Evolutionary conservation across 2,329 filamentous ascomycete species (phyloP).

Genomic region (Setomelanomma holmii): DNA sequence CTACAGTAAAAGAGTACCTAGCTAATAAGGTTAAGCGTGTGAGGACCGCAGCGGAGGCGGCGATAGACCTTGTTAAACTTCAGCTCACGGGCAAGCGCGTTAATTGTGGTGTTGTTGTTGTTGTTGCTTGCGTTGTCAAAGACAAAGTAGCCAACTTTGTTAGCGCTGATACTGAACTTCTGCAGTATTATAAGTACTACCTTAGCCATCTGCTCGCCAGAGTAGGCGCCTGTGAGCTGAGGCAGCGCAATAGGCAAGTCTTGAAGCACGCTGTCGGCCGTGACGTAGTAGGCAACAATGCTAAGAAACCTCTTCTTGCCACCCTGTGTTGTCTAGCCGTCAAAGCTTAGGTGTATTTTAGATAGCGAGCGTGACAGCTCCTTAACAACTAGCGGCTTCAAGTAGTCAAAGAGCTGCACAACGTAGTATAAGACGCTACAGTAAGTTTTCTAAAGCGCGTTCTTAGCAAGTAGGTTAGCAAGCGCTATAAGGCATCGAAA

Average conservation of each 20-base stretch:
- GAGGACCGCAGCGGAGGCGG: too few species aligned
- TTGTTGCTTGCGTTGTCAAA: not conserved
- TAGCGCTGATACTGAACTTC: slow-evolving; percentile 1
- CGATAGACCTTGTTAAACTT: not conserved
- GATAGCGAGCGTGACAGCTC: not conserved
- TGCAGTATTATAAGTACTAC: slow-evolving; percentile 1
- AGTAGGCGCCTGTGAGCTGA: too few species aligned
- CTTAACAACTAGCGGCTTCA: not conserved
- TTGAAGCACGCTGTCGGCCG: not conserved
- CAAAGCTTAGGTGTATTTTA: slow-evolving; percentile 12
- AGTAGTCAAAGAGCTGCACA: not conserved
- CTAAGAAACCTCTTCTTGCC: slow-evolving; percentile 6
- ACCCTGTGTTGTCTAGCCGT: too few species aligned
- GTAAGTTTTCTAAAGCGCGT: slow-evolving; percentile 5
- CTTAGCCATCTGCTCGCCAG: too few species aligned
- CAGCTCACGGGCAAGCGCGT: not conserved
- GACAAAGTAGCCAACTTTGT: not conserved
- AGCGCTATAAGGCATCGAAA: slow-evolving; percentile 1
- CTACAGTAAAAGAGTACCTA: too few species aligned
- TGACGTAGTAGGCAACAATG: slow-evolving; percentile 6
- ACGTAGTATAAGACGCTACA: not conserved
- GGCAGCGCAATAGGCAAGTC: too few species aligned
- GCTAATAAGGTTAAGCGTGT: too few species aligned
- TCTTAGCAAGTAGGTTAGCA: slow-evolving; percentile 3
- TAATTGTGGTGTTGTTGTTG: not conserved